These are phyloP conservation scores for Pichia cactophila DNA, from an alignment of 1,139 yeast genomes.

Conservation along the genomic window DNA sequence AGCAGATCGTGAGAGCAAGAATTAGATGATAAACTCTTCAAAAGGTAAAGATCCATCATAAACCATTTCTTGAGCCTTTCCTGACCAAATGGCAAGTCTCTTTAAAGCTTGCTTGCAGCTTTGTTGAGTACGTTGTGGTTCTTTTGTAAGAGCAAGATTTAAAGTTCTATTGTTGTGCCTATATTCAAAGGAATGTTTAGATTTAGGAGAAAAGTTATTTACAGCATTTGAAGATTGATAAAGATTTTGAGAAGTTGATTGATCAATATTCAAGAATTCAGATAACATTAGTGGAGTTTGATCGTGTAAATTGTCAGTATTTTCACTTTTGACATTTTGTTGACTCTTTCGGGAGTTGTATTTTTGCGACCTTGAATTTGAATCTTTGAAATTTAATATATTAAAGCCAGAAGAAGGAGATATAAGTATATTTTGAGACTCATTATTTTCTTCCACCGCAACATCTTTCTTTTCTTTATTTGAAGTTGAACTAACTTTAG, in stretches of 20 bases:
- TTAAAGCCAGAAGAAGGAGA: conserved; percentile 10
- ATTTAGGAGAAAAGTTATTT: neutral
- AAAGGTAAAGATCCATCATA: conserved; percentile 2
- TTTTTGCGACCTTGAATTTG: neutral
- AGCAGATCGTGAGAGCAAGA: neutral
- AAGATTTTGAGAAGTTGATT: neutral
- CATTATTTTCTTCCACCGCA: neutral
- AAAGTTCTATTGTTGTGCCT: conserved; percentile 23
- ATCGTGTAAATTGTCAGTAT: neutral
- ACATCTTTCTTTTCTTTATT: neutral
- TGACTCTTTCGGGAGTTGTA: neutral
- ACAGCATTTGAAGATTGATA: neutral
- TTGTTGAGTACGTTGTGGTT: conserved; percentile 1
- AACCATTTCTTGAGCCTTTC: conserved; percentile 24
- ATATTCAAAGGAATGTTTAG: conserved; percentile 18
- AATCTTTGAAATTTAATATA: conserved; percentile 1
- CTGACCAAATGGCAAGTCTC: conserved; percentile 25
- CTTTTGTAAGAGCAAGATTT: conserved; percentile 23
- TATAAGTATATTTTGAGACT: neutral
- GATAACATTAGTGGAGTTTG: neutral
- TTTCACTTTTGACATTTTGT: neutral
- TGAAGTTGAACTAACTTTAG: neutral
- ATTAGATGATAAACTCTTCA: conserved; percentile 6
- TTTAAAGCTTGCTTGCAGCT: conserved; percentile 13
- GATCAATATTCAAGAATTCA: conserved; percentile 7